A percentile compares a stretch with the other conserved stretches of the same genome.
These are phyloP conservation scores for Acanthamoeba comandoni DNA, from an alignment of 208 protist genomes.

Conservation along the genomic window DNA sequence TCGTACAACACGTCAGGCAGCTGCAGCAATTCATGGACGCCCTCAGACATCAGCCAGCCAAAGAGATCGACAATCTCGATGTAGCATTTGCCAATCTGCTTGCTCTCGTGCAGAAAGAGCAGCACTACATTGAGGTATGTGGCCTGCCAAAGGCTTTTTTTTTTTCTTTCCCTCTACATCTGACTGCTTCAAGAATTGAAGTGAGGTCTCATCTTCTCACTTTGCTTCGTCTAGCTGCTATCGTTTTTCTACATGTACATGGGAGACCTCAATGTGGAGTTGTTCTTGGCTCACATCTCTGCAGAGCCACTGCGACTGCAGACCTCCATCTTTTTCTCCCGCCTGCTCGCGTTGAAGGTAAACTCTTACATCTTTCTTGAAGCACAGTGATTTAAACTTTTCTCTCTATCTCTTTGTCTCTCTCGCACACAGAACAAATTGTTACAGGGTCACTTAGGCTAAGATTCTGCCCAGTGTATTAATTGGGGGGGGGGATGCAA, in stretches of 20 bases:
- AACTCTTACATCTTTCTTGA: background rate
- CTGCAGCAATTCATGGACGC: constrained; percentile 56
- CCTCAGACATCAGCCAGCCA: background rate
- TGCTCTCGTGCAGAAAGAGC: constrained; percentile 61
- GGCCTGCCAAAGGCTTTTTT: background rate
- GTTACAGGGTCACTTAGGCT: too few relatives aligned
- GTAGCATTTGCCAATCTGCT: constrained; percentile 68
- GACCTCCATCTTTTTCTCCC: constrained; percentile 71
- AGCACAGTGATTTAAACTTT: too few relatives aligned
- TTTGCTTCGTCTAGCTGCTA: constrained; percentile 23
- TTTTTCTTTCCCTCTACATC: background rate
- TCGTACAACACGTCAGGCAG: constrained; percentile 64
- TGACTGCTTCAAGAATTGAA: background rate
- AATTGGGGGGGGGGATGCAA: too few relatives aligned
- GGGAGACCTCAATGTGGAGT: constrained; percentile 53
- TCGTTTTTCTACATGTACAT: constrained; percentile 49
- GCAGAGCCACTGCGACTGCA: constrained; percentile 63
- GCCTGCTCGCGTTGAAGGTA: constrained; percentile 66
- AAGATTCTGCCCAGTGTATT: too few relatives aligned
- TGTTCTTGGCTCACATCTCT: constrained; percentile 43
- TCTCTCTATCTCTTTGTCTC: too few relatives aligned
- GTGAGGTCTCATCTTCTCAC: background rate
- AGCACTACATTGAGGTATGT: constrained; percentile 38
- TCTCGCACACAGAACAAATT: too few relatives aligned
- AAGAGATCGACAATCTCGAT: background rate